Evolutionary conservation across 352 stramenopile species (phyloP).

Genomic region (Phytophthora pseudosyringae): DNA sequence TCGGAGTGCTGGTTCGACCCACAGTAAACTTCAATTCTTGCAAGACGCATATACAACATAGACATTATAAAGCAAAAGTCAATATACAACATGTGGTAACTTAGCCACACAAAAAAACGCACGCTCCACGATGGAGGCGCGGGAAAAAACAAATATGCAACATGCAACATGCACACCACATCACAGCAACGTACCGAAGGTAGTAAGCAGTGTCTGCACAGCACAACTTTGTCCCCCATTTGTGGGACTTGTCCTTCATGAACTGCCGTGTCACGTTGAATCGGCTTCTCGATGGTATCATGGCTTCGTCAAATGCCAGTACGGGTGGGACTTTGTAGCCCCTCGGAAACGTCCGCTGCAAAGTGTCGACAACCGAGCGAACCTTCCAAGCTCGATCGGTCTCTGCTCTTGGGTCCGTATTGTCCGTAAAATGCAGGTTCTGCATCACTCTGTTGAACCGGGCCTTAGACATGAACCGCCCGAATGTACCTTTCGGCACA

Average conservation of each 20-base stretch:
- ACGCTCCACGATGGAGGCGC: too few species aligned
- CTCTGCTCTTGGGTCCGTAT: not conserved
- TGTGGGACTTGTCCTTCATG: too few species aligned
- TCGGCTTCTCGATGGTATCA: too few species aligned
- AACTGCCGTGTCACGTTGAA: too few species aligned
- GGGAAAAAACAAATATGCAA: too few species aligned
- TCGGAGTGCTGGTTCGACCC: not conserved
- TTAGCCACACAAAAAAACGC: conserved; percentile 7
- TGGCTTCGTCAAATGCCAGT: conserved; percentile 20
- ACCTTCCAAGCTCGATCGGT: conserved; percentile 23
- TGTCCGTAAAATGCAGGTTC: conserved; percentile 20
- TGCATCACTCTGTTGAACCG: conserved; percentile 22
- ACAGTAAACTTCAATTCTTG: not conserved
- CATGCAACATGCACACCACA: not conserved
- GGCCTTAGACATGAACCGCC: conserved; percentile 11
- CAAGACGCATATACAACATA: not conserved
- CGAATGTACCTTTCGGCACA: conserved; percentile 14
- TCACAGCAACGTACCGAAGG: conserved; percentile 5
- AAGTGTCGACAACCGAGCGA: conserved; percentile 1
- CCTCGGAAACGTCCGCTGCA: conserved; percentile 1
- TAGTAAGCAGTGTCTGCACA: conserved; percentile 19
- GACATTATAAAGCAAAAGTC: not conserved
- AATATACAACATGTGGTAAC: conserved; percentile 20
- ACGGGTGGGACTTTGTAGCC: conserved; percentile 7
- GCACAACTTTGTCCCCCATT: conserved; percentile 6